Evolutionary conservation across 371 early-diverging fungal species (phyloP), one percentile per base, ranked within the genome.

Genomic region (Fennellomyces sp.): DNA sequence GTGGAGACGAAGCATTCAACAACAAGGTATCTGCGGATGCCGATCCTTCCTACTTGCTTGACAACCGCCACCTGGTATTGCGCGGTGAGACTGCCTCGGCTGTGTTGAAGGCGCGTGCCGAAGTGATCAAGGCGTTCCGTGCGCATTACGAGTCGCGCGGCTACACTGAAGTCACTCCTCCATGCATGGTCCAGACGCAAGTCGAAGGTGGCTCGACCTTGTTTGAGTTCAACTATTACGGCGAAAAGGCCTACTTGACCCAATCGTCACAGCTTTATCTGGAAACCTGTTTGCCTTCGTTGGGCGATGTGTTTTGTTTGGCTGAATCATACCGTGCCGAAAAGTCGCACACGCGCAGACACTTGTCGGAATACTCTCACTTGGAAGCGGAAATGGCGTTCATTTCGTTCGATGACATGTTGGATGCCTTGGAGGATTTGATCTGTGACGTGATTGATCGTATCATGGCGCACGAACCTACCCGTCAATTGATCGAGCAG

Each of bases 241-340:
- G 97, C 30, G 94, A 97, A 75, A 81, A 86, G 76, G 99, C 99
- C 10, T 99, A 96, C 76, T 81, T 99, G 69, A 99, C 99, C 3
- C 99, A 99, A 85, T 96, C 98, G 26, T 98, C 98, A 25, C 99
- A 99, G 82, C 91, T 99, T 45, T 99, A 99, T 71, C 84, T 99
- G 53, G 99, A 99, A 76, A 99, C 99, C 6, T 95, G 92, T 63
- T 86, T 97, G 53, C 96, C 99, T 15, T 88, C 99, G 8, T 77
- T 98, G 66, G 98, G 98, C 42, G 97, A 96, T 66, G 97, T 96
- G 12, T 99, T 93, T 85, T 98, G 98, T 78, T 91, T 99, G 66
- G 92, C 96, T 52, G 97, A 97, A 76, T 97, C 98, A 10, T 99
- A 94, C 86, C 91, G 99, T 68, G 99, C 99, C n/a, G 99, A 99